Base-by-base conservation (phyloP, 345 rosid species). In the Rhodomyrtus tomentosa region DNA sequence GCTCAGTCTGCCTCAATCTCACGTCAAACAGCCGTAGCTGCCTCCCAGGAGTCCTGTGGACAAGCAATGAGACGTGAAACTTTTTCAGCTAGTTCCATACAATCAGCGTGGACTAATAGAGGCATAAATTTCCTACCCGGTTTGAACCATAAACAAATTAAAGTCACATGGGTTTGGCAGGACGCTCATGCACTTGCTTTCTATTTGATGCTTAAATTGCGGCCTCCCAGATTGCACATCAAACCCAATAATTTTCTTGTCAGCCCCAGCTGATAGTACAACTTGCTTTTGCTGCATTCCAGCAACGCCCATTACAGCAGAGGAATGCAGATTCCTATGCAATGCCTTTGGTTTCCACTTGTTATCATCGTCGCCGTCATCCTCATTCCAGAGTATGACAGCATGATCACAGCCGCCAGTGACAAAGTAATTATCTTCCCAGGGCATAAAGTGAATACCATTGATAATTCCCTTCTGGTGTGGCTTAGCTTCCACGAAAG, bases 391-490 rank as follows among this genome's bases (percentile, higher is more conserved):
- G 58, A 93, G 89, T 42, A 95, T 83, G 87, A 93, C 97, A 12
- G 96, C 96, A 85, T 94, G 99, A 88, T 96, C 99, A 68, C 96
- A 93, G 68, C 99, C 98, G 6, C 94, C 98, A 5, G 99, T 96
- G 81, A 89, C 94, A 89, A 96, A 96, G 87, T 91, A 90, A 59
- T 89, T 84, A 80, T 84, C 87, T 86, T 91, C 95, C 98, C 99
- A 92, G 21, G 98, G 98, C 95, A 94, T 89, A 90, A 96, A 95
- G 50, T 83, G 85, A 86, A 96, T 91, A 90, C 93, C 89, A 87
- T 95, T 96, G 86, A 96, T 92, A 82, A 93, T 93, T 72, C 98
- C 99, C 90, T 94, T 96, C 40, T 89, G 82, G 83, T 96, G 99
- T 87, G 98, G 98, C 90, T 90, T 96, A 15, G 93, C 90, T 59